A percentile compares a stretch with the other conserved stretches of the same genome.
Evolutionary conservation across 129 eudicot species (phyloP).

Genomic region (Flaveria trinervia): DNA sequence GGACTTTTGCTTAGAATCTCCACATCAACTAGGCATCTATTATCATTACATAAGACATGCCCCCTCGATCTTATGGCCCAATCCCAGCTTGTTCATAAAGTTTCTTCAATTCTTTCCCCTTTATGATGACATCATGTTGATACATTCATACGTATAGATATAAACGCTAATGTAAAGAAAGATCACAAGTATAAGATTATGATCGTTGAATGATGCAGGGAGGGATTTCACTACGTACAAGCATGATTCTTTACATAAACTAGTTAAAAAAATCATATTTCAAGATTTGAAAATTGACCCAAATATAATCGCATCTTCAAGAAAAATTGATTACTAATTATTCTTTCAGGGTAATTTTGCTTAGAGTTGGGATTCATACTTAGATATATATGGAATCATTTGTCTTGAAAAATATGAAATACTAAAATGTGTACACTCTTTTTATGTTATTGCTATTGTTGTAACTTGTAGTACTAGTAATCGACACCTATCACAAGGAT

Average conservation of each 20-base stretch:
- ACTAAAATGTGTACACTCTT: neutral
- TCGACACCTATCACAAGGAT: neutral
- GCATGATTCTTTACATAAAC: neutral
- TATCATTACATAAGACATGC: conserved; percentile 44
- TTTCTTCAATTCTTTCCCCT: conserved; percentile 16
- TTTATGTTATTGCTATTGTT: neutral
- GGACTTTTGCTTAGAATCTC: conserved; percentile 44
- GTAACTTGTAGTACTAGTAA: neutral
- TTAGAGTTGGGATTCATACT: too few species aligned
- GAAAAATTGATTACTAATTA: too few species aligned
- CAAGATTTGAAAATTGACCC: neutral
- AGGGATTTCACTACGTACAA: neutral
- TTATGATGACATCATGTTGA: conserved; percentile 36
- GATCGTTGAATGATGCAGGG: neutral
- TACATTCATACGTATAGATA: conserved; percentile 25
- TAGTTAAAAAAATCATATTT: neutral
- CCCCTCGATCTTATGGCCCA: conserved; percentile 38
- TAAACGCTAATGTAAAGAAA: neutral
- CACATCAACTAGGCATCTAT: conserved; percentile 34
- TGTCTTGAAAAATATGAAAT: neutral
- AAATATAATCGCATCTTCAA: too few species aligned
- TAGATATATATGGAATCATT: neutral
- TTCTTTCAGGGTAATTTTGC: too few species aligned
- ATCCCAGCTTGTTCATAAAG: conserved; percentile 41
- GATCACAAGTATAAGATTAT: neutral